Evolutionary conservation across 768 basidiomycete species (phyloP), one percentile per base, ranked within the genome.

Genomic region (Mycena alexandri): DNA sequence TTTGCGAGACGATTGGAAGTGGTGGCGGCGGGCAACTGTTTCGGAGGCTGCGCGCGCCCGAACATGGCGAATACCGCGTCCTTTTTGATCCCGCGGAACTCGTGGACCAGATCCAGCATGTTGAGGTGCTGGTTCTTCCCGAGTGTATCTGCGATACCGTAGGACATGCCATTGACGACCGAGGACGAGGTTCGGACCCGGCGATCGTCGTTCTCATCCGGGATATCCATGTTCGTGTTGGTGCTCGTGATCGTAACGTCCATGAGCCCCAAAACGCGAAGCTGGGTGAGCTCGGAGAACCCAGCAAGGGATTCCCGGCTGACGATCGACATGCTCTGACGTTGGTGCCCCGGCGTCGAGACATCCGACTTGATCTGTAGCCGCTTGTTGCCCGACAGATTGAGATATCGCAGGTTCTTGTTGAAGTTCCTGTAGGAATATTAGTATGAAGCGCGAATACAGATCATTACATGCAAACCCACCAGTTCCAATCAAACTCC

Each of bases 401-500:
- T 99, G 76, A 99, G 93, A 77, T 98, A 99, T 63, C 89, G 89
- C 63, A 99, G 86, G 67, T 93, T 92, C 70, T 90, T 89, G 77
- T 99, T 99, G 85, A 95, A 98, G 76, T 98, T 99, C 96, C 97
- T 98, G 70, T 9, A 46, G 6, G 34, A 46, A 14, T 42, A 44
- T 61, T 58, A 62, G 46, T 8, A 55, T n/a, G n/a, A n/a, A 17
- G 42, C n/a, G 9, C 1, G 29, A 38, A 19, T 63, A 29, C 66
- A 8, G 62, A 41, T 6, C 5, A 38, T 12, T 43, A 36, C 29
- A 42, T 21, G 24, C 22, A 41, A 14, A 81, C 88, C 54, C 70
- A 97, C 97, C 98, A 98, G 77, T 99, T 99, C 96, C 96, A 99
- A 80, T 99, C 98, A 78, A 96, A 99, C 77, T 97, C 94, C 92